Evolutionary conservation across 345 rosid species (phyloP), one percentile per base, ranked within the genome.

Genomic region (Linum usitatissimum): DNA sequence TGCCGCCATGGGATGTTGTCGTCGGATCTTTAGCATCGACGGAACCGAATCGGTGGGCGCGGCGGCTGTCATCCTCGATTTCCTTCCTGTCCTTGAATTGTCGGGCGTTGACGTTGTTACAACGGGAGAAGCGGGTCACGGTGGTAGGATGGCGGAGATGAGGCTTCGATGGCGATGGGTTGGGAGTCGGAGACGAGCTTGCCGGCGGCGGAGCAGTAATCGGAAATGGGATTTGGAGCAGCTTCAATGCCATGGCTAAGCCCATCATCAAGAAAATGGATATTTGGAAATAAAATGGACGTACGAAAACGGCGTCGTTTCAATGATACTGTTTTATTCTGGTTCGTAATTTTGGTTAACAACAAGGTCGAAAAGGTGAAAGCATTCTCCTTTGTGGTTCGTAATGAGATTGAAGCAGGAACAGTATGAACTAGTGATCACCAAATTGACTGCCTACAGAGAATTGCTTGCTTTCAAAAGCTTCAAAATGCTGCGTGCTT

Each of bases 91-190:
- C 76, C 64, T 85, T 78, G 81, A 86, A 88, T 36, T 73, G 68
- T 60, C 80, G 83, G 18, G 88, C 89, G 74, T 79, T 77, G 54
- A 91, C 88, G 79, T 83, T 86, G 71, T 83, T 81, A 97, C 97
- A 89, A 53, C 88, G 80, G 15, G 97, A 79, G 77, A 85, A 83
- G 19, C 82, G 80, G 38, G 85, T 42, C 63, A 82, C 86, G 23
- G 70, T 72, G 64, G 38, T 34, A 4, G 77, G 80, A 17, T 74
- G 75, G 49, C 83, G 76, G 39, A 49, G 76, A 63, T 45, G 48
- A 39, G 66, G 45, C 30, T 45, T 12, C 0, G 67, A 28, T 18
- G 65, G 73, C 54, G 15, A 39, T 10, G 54, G 21, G 61, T 51
- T 64, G 19, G 66, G 66, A 56, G 53, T 66, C 4, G 10, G 4